phyloP scores from a whole-genome alignment of 139 green algal species.

The Parachlorella kessleri region DNA sequence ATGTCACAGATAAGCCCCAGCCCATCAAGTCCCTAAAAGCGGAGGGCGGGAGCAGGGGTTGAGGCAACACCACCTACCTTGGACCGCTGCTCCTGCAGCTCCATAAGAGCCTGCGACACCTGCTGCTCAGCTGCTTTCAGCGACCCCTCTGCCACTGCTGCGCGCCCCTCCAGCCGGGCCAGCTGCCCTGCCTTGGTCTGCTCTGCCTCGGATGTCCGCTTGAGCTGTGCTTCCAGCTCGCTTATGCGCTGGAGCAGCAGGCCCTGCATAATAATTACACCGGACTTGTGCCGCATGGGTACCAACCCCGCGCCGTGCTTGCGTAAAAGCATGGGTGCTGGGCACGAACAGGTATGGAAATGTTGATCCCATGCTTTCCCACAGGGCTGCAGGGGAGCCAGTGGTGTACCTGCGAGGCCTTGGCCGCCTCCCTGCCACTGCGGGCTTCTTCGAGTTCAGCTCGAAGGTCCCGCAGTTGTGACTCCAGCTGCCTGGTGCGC shows the following conservation, averaged over 20 bases:
- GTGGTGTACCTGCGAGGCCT: background rate
- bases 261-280: constrained; percentile 9
- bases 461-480: background rate
- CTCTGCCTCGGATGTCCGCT: background rate
- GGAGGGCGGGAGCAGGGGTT: too few species aligned
- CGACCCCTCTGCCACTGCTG: constrained; percentile 14
- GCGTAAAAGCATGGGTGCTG: too few species aligned
- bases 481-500: background rate
- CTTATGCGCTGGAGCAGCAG: constrained; percentile 9
- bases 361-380: background rate
- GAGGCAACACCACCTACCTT: too few species aligned
- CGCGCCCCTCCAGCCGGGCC: constrained; percentile 14
- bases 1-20: too few species aligned
- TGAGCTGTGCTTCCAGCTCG: constrained; percentile 14
- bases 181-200: constrained; percentile 9
- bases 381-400: background rate
- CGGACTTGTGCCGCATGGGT: background rate
- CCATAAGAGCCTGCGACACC: background rate
- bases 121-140: constrained; percentile 1
- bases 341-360: background rate
- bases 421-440: background rate
- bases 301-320: background rate
- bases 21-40: too few species aligned
- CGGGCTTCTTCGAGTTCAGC: too few species aligned
- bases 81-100: constrained; percentile 3